Evolutionary conservation across 768 basidiomycete genomes (phyloP).

Genomic region (Boletus vinaceobasis): DNA sequence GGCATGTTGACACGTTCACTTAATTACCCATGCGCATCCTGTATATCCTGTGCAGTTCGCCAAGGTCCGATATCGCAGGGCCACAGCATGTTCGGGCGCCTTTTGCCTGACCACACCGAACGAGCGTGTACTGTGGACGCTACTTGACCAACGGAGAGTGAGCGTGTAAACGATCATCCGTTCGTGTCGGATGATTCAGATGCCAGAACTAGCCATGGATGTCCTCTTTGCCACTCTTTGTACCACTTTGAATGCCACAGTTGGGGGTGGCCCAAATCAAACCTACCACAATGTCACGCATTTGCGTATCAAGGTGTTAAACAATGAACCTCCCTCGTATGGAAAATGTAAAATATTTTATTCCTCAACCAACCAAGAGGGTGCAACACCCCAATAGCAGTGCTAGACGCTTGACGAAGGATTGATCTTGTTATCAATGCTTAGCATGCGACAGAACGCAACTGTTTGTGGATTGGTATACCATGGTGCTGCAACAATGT

Average conservation of each 20-base stretch:
- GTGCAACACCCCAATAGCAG: not conserved
- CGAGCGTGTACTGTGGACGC: too few species aligned
- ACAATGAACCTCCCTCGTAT: not conserved
- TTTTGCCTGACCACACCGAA: not conserved
- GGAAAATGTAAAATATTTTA: not conserved
- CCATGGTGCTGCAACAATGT: constrained; percentile 51
- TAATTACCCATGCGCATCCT: not conserved
- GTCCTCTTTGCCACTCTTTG: too few species aligned
- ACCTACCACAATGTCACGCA: too few species aligned
- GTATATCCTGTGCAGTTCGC: not conserved
- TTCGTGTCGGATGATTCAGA: too few species aligned
- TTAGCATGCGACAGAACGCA: constrained; percentile 78
- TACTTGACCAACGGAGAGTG: not conserved
- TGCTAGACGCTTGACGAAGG: constrained; percentile 11
- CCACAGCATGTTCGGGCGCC: not conserved
- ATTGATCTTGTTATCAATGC: constrained; percentile 71
- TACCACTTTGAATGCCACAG: too few species aligned
- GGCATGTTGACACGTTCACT: not conserved
- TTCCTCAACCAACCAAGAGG: not conserved
- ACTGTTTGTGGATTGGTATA: constrained; percentile 90
- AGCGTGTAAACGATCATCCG: not conserved
- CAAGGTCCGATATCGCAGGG: not conserved
- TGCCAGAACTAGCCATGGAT: too few species aligned
- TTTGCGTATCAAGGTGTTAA: not conserved
- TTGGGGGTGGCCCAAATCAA: too few species aligned